Evolutionary conservation across 305 asterid genomes (phyloP).

Genomic region (Withania somnifera): DNA sequence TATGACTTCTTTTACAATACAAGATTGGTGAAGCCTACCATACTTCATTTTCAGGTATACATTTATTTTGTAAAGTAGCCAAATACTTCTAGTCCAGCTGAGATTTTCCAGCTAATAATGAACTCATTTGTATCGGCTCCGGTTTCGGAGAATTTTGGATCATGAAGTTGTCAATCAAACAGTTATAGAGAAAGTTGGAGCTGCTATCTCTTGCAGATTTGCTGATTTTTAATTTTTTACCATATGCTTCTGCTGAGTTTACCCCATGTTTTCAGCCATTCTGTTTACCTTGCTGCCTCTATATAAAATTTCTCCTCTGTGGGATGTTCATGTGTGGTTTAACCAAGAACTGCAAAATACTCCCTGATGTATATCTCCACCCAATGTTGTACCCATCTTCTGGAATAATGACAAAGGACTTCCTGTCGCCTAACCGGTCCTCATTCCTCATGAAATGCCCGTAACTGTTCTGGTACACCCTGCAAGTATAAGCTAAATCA

Average conservation of each 20-base stretch:
- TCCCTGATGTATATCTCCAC: background rate
- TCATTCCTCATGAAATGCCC: background rate
- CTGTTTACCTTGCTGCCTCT: background rate
- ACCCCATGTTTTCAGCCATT: background rate
- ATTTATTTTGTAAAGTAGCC: background rate
- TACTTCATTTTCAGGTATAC: constrained; percentile 72
- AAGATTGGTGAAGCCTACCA: constrained; percentile 73
- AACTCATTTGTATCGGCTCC: background rate
- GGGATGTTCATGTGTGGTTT: background rate
- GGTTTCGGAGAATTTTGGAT: background rate
- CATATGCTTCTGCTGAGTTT: background rate
- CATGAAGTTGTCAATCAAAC: background rate
- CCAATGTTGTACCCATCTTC: background rate
- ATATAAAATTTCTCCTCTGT: background rate
- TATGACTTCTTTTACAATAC: constrained; percentile 63
- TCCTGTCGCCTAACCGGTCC: background rate
- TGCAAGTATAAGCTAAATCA: background rate
- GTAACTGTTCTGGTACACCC: background rate
- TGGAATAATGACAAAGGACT: background rate
- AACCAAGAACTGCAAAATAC: background rate
- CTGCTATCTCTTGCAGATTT: background rate
- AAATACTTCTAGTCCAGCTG: background rate
- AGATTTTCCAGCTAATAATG: background rate
- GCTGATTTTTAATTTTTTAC: background rate
- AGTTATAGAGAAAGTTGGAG: background rate